Percentiles rank a stretch among this genome's conserved stretches.
These are phyloP conservation scores for Dinochytrium kinnereticum DNA, from an alignment of 371 early-diverging fungal species.

Conservation along the genomic window DNA sequence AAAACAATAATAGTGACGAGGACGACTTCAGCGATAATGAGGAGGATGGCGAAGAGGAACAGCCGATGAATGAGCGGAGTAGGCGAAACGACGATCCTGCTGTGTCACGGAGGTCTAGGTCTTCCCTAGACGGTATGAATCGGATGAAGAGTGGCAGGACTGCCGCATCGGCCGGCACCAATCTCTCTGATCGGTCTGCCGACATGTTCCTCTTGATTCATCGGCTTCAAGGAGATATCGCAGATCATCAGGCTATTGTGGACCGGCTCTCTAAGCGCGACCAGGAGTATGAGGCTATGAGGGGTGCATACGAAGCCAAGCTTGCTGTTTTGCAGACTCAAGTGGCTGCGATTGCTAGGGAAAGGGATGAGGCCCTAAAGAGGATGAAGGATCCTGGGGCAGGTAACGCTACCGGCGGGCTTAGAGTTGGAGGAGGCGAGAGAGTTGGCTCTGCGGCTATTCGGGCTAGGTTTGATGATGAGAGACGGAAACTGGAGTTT, in stretches of 20 bases:
- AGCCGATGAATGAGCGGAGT: not conserved
- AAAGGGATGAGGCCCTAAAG: slow-evolving; percentile 69
- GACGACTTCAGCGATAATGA: not conserved
- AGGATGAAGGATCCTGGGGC: slow-evolving; percentile 38
- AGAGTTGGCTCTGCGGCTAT: slow-evolving; percentile 48
- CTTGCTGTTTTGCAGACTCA: slow-evolving; percentile 64
- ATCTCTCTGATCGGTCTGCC: slow-evolving; percentile 13
- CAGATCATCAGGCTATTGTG: slow-evolving; percentile 62
- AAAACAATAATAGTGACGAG: slow-evolving; percentile 13
- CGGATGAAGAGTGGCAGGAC: not conserved
- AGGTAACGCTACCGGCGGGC: not conserved
- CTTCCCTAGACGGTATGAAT: slow-evolving; percentile 4
- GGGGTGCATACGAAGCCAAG: slow-evolving; percentile 74
- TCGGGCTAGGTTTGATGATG: slow-evolving; percentile 70
- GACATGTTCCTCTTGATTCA: slow-evolving; percentile 58
- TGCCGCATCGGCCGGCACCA: not conserved
- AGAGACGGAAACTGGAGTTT: slow-evolving; percentile 68
- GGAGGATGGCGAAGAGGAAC: not conserved
- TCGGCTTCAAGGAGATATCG: slow-evolving; percentile 75
- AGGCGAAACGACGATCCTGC: not conserved
- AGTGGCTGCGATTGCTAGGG: slow-evolving; percentile 63
- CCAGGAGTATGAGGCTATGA: slow-evolving; percentile 51
- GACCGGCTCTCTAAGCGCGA: slow-evolving; percentile 46
- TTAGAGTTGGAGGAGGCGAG: slow-evolving; percentile 21
- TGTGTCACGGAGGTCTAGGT: not conserved